These are phyloP conservation scores for Diaporthe caulivora DNA, from an alignment of 2,329 filamentous ascomycete genomes.

Conservation along the genomic window DNA sequence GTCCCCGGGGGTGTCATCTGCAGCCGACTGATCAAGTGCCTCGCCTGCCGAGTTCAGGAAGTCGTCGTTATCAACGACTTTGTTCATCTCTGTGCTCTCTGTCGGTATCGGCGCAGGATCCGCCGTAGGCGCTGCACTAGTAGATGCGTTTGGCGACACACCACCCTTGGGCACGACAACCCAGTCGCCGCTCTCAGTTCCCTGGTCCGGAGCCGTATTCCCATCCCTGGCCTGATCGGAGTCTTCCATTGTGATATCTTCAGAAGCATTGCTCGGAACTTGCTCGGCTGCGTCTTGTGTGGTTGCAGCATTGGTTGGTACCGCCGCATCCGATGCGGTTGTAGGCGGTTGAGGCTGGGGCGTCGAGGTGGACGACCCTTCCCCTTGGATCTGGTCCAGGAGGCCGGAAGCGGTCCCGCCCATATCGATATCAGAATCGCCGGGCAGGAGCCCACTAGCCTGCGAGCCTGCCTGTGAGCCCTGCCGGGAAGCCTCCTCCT, in stretches of 20 bases:
- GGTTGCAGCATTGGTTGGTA: slow-evolving; percentile 63
- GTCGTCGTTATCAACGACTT: slow-evolving; percentile 62
- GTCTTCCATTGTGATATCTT: slow-evolving; percentile 58
- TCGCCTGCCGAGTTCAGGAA: slow-evolving; percentile 80
- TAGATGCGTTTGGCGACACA: slow-evolving; percentile 50
- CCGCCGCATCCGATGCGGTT: slow-evolving; percentile 67
- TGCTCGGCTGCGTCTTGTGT: slow-evolving; percentile 55
- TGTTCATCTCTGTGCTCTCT: slow-evolving; percentile 26
- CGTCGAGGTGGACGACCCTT: slow-evolving; percentile 70
- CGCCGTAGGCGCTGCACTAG: slow-evolving; percentile 42
- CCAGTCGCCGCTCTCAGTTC: slow-evolving; percentile 75
- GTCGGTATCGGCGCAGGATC: neutral
- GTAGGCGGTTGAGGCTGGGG: slow-evolving; percentile 71
- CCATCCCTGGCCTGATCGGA: slow-evolving; percentile 55
- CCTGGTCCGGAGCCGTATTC: slow-evolving; percentile 64
- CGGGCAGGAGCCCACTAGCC: slow-evolving; percentile 66
- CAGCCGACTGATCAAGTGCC: slow-evolving; percentile 71
- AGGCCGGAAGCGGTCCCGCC: slow-evolving; percentile 72
- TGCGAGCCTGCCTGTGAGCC: slow-evolving; percentile 68
- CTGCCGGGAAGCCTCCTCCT: slow-evolving; percentile 60
- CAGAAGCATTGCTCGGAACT: slow-evolving; percentile 41
- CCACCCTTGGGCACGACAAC: slow-evolving; percentile 78
- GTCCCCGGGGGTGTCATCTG: slow-evolving; percentile 57
- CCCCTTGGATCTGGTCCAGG: slow-evolving; percentile 77
- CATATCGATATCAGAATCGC: slow-evolving; percentile 75